Evolutionary conservation across 2,329 filamentous ascomycete genomes (phyloP).

Genomic region (Bipolaris zeicola): DNA sequence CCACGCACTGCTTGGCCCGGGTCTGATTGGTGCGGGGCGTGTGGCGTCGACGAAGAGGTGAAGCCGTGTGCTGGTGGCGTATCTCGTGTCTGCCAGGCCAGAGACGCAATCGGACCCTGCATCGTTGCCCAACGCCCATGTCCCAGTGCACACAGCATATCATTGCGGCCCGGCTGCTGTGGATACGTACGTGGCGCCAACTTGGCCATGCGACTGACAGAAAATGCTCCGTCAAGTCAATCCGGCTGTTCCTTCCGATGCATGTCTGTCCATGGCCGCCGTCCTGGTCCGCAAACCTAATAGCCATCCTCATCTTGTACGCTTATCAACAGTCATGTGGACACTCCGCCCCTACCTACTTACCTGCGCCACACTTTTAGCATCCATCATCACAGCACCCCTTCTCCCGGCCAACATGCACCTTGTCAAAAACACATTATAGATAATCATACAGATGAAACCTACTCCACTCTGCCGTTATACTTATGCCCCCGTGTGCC

Average conservation of each 20-base stretch:
- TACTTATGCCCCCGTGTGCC: not conserved
- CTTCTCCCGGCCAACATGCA: not conserved
- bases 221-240: not conserved
- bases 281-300: too few species aligned
- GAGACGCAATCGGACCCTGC: slow-evolving; percentile 5
- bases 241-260: too few species aligned
- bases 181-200: not conserved
- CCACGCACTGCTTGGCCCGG: not conserved
- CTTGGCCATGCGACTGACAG: not conserved
- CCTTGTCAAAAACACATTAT: slow-evolving; percentile 7
- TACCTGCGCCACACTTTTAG: not conserved
- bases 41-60: not conserved
- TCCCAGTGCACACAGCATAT: not conserved
- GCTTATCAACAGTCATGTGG: not conserved
- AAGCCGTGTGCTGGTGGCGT: not conserved
- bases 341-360: not conserved
- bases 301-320: too few species aligned
- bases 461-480: slow-evolving; percentile 4
- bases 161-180: slow-evolving; percentile 3
- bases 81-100: not conserved
- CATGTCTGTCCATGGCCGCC: not conserved
- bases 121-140: slow-evolving; percentile 2
- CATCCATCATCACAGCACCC: not conserved
- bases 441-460: slow-evolving; percentile 18
- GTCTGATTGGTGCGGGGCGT: not conserved